Evolutionary conservation across 202 grass and related monocot species (phyloP).

Genomic region (Setaria viridis): DNA sequence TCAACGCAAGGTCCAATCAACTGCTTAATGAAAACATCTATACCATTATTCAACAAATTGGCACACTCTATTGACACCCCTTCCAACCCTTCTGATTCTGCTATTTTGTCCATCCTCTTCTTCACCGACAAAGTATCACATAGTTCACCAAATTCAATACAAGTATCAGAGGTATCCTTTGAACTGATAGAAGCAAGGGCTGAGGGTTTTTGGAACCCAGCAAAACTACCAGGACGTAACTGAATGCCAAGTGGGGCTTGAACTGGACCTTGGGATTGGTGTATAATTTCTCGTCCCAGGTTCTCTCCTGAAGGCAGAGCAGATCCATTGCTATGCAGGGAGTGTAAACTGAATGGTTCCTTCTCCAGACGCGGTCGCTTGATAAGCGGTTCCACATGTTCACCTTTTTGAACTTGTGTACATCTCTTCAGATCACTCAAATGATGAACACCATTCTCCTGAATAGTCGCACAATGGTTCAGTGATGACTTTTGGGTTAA

Average conservation of each 20-base stretch:
- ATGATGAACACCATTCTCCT: constrained; percentile 49
- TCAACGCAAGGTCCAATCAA: constrained; percentile 73
- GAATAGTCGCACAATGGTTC: constrained; percentile 32
- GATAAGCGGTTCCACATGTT: constrained; percentile 38
- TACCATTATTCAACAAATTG: constrained; percentile 77
- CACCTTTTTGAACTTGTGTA: constrained; percentile 44
- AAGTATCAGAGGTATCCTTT: constrained; percentile 43
- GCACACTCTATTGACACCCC: constrained; percentile 70
- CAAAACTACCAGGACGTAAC: constrained; percentile 59
- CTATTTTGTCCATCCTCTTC: constrained; percentile 72
- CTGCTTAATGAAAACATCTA: constrained; percentile 76
- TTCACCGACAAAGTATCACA: constrained; percentile 61
- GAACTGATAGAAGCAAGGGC: constrained; percentile 39
- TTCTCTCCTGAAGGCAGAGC: constrained; percentile 34
- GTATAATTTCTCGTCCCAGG: constrained; percentile 35
- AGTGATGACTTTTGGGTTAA: constrained; percentile 34
- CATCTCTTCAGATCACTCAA: constrained; percentile 54
- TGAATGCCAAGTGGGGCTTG: constrained; percentile 81
- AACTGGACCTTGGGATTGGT: constrained; percentile 46
- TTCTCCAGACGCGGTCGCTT: constrained; percentile 53
- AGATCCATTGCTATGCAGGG: constrained; percentile 40
- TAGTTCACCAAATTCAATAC: constrained; percentile 64
- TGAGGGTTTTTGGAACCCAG: constrained; percentile 48
- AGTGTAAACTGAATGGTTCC: constrained; percentile 36
- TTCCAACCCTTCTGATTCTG: constrained; percentile 71